Base-by-base conservation (phyloP, 331 rosid genomes). In the Spiraea crenata region DNA sequence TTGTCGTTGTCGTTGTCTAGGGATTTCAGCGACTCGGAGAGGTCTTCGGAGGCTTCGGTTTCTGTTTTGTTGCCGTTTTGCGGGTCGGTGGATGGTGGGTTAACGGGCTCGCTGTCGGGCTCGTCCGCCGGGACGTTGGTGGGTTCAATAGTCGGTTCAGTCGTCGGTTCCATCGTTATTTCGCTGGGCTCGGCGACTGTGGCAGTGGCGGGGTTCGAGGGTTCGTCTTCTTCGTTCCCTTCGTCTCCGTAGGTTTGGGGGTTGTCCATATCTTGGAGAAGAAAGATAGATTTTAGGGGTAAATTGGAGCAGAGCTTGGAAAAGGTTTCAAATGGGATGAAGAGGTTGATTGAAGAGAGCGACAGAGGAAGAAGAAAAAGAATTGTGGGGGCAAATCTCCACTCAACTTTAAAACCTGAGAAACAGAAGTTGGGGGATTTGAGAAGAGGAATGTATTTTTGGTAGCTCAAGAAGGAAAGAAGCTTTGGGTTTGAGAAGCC, bases 231-330 rank as follows among this genome's bases (percentile, higher is more conserved):
- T 57, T 89, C 96, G 11, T 89, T 95, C 66, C 89, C 96, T 57
- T 92, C 98, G 76, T 92, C 95, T 84, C 74, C 82, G 88, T 88
- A 86, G 7, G 82, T 87, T 72, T 79, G 95, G 31, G 85, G 85
- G 46, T 86, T 82, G 63, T 88, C 96, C 98, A 92, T 92, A 47
- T 71, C 40, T 37, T 42, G 19, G 72, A 20, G 73, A 7, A 9
- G 12, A 41, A 41, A 47, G 40, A 31, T 0, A 25, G 65, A 49
- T 0, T 25, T 25, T 25, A 2, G 31, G 31, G 31, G 31, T 25
- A 25, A 25, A 25, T 25, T 25, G 31, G 31, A 25, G 31, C 31
- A 25, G 31, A 25, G 31, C 31, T 25, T 25, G 1, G 31, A 25
- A 2, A 25, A 25, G 31, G 31, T 25, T 25, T 25, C 31, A 25